Base-by-base conservation (phyloP, 345 rosid species). In the Lepidium sativum region DNA sequence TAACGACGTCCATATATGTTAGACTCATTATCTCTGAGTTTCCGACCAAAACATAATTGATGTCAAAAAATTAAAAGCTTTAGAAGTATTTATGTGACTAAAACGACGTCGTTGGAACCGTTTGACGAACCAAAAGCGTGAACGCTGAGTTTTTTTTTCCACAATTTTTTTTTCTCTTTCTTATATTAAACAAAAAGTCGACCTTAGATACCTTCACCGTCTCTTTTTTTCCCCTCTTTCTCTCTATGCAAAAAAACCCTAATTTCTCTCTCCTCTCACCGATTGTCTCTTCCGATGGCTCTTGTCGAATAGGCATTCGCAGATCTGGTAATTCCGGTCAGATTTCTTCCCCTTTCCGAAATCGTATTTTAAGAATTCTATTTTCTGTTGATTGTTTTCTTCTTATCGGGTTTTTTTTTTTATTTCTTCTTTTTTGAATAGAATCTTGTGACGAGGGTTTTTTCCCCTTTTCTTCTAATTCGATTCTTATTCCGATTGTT, bases 291-390 rank as follows among this genome's bases (percentile, higher is more conserved):
- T 72, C 76, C 71, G 67, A 59, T 58, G 55, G 49, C 50, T 53
- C 34, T 41, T 38, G 40, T 57, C 66, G 39, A 60, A 9, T 72
- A 72, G 55, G 31, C 63, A 65, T 51, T 8, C 42, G 62, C 42
- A 72, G 76, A 72, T 72, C 71, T 72, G 76, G 7, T 18, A 27
- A 57, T 58, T 65, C 61, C 51, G 39, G 47, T 51, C 13, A 39
- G 20, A 0, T 31, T 40, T 59, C 73, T 64, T 56, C 39, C 38
- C 31, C 6, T 5, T 29, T 9, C 5, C 1, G 15, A 4, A 2
- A 1, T 21, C 20, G 15, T 44, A 9, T 17, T n/a, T 40, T 31
- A 9, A 9, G 14, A 63, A 29, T 49, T 58, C 50, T 17, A 15
- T 4, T 10, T 58, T 0, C n/a, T 47, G 18, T 31, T 9, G 4